Evolutionary conservation across 2,329 filamentous ascomycete genomes (phyloP), one percentile per base, ranked within the genome.

Genomic region (Hirsutella minnesotensis): DNA sequence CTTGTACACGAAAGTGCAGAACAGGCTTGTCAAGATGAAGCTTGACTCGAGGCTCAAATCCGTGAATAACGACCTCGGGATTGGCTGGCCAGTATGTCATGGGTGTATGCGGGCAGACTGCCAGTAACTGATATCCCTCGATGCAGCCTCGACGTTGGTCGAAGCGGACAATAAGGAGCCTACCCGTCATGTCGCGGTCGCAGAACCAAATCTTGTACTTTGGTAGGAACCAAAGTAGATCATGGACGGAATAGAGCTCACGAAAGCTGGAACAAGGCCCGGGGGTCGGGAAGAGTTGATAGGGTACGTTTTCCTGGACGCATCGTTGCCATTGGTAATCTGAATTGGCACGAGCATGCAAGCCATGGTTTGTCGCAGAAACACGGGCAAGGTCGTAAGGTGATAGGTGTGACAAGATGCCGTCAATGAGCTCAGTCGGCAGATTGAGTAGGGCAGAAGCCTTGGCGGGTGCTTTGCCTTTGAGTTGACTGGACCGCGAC

Each of bases 121-220:
- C 86, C 4, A 89, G 66, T 15, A 95, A 65, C 15, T 81, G 75
- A 56, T 89, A 87, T 3, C 78, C 87, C 62, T 92, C 85, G 44
- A 95, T 94, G 51, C 79, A 81, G 15, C 81, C 83, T 36, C 77
- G 70, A 4, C 75, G 65, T 38, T 79, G 74, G 56, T 95, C 79
- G 55, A 88, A 95, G 12, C 84, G 79, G n/a, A 75, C 72, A 33
- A 95, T 56, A 21, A 94, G 71, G 35, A 95, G 61, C 56, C 83
- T 83, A 0, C 89, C 89, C 2, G 75, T 81, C 39, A 86, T 71
- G 24, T 80, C 73, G 2, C 69, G 72, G 59, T 95, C 86, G 46
- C 79, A 76, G 55, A 95, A 90, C 89, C 89, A 95, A 49, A 95
- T 68, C 60, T 85, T 89, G 56, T 85, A 70, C 41, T 75, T 78